Percentiles rank a stretch among this genome's conserved stretches.
Evolutionary conservation across 208 protist genomes (phyloP).

Genomic region (Trypanosoma conorhini): DNA sequence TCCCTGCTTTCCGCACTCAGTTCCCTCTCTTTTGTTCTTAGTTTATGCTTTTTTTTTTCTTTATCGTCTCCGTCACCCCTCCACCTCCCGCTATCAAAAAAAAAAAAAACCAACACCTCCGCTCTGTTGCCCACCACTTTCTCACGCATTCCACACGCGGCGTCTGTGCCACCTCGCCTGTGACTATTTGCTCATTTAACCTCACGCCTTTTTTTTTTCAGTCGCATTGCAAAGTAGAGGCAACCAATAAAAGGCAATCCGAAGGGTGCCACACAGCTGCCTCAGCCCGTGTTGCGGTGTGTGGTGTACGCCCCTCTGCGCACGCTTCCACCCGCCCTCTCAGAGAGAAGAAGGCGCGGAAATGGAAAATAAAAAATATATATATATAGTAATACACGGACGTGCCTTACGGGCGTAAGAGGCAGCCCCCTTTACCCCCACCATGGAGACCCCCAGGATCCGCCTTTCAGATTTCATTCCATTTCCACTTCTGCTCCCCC

Average conservation of each 20-base stretch:
- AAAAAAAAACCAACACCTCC: background rate
- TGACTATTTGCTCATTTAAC: background rate
- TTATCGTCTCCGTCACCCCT: background rate
- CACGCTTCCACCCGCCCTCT: background rate
- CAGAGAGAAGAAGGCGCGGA: background rate
- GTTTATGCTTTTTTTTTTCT: background rate
- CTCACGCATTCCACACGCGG: background rate
- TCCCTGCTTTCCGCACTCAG: background rate
- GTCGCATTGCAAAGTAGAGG: background rate
- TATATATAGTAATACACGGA: background rate
- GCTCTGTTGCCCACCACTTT: background rate
- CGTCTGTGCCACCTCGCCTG: background rate
- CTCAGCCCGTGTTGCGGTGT: background rate
- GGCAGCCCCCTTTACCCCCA: no score
- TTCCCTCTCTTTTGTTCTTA: background rate
- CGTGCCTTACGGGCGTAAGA: background rate
- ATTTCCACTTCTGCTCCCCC: background rate
- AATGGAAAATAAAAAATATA: no score
- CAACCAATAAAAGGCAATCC: background rate
- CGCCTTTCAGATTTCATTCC: background rate
- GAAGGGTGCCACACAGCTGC: background rate
- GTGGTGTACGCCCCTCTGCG: background rate
- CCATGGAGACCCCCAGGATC: background rate
- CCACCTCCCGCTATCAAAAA: background rate
- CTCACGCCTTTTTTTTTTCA: conserved; percentile 1